Percentiles rank a stretch among this genome's conserved stretches.
phyloP scores from a whole-genome alignment of 75 land plant species.

The Isoetes taiwanensis region DNA sequence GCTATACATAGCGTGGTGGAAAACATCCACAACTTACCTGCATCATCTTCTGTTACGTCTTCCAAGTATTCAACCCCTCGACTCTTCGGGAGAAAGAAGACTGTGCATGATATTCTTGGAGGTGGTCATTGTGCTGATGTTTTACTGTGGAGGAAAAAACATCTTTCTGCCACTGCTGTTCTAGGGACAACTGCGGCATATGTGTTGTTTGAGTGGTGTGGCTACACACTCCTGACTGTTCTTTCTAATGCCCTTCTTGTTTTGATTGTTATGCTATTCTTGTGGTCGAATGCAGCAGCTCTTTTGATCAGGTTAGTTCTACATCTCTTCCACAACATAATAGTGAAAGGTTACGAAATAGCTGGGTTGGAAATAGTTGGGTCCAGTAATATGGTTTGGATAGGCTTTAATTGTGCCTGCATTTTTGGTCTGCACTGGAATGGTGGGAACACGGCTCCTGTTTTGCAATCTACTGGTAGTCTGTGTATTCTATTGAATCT shows the following conservation, averaged over 20 bases:
- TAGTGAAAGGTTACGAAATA: too few relatives aligned
- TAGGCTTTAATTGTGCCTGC: too few relatives aligned
- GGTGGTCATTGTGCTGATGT: background rate
- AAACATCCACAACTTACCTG: too few relatives aligned
- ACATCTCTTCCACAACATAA: too few relatives aligned
- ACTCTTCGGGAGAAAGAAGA: background rate
- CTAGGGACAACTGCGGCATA: background rate
- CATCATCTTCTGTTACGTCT: too few relatives aligned
- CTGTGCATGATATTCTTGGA: background rate
- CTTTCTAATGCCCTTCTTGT: background rate
- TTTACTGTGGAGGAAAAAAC: constrained; percentile 3
- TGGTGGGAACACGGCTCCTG: too few relatives aligned
- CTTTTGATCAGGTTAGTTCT: background rate
- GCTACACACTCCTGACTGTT: background rate
- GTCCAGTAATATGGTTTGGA: too few relatives aligned
- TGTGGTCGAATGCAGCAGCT: background rate
- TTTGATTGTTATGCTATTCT: background rate
- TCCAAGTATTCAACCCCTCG: background rate
- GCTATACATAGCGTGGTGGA: too few relatives aligned
- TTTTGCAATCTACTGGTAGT: too few relatives aligned
- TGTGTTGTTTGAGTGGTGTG: constrained; percentile 6
- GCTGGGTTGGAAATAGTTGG: too few relatives aligned
- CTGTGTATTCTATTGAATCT: too few relatives aligned
- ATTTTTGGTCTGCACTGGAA: too few relatives aligned
- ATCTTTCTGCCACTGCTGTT: background rate